Conservation (phyloP, 192 early-diverging fungal species). For the Podila minutissima region DNA sequence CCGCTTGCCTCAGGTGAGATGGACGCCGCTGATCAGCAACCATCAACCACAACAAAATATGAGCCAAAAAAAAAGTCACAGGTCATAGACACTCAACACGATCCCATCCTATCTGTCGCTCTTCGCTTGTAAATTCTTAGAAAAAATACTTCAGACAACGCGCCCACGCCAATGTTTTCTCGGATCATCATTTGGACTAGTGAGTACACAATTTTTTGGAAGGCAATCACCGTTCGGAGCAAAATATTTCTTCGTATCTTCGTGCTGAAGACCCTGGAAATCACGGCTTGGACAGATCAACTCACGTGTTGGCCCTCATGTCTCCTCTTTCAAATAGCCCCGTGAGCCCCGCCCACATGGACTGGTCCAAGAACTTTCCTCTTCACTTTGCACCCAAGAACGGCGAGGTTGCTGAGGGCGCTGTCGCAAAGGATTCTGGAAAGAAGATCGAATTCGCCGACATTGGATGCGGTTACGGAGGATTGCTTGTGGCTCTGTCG, state of each 20-base stretch:
- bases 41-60: background rate
- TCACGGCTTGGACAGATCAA: background rate
- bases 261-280: too few relatives aligned
- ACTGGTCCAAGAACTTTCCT: constrained; percentile 94
- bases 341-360: constrained; percentile 78
- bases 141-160: constrained; percentile 89
- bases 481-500: constrained; percentile 86
- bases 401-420: constrained; percentile 28
- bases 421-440: constrained; percentile 33
- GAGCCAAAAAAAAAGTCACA: background rate
- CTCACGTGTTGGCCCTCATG: too few relatives aligned
- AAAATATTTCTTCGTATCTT: too few relatives aligned
- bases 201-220: constrained; percentile 49
- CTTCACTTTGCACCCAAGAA: constrained; percentile 59
- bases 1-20: background rate
- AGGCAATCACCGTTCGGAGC: too few relatives aligned
- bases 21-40: background rate
- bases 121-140: constrained; percentile 42
- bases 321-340: constrained; percentile 60
- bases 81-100: background rate
- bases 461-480: constrained; percentile 98
- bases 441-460: constrained; percentile 94
- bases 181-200: constrained; percentile 94
- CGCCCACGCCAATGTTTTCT: constrained; percentile 98
- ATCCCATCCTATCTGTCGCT: background rate